phyloP scores from a whole-genome alignment of 2,329 filamentous ascomycete species.

The Coniosporium tulheliwenetii region DNA sequence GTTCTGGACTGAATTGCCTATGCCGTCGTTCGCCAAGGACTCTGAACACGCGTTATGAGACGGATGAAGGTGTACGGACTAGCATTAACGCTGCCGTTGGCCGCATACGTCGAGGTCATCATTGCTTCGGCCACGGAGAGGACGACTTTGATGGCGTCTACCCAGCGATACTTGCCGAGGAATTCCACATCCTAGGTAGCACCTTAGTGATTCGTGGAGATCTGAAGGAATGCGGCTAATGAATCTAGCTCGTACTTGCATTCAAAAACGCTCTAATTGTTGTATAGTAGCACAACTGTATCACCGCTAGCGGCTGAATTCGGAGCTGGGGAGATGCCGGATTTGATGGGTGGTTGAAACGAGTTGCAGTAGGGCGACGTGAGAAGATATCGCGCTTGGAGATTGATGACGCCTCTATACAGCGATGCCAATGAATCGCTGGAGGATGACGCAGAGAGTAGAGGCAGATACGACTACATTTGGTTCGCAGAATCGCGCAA shows the following conservation, averaged over 20 bases:
- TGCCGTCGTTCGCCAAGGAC: constrained; percentile 36
- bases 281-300: constrained; percentile 25
- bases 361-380: constrained; percentile 40
- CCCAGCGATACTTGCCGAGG: constrained; percentile 33
- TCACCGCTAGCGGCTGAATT: constrained; percentile 25
- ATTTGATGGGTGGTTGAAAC: constrained; percentile 35
- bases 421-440: constrained; percentile 48
- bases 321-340: constrained; percentile 20
- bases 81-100: constrained; percentile 25
- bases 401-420: constrained; percentile 56
- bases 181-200: constrained; percentile 28
- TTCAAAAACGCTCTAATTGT: constrained; percentile 30
- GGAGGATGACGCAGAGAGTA: constrained; percentile 39
- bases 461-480: constrained; percentile 51
- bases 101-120: constrained; percentile 31
- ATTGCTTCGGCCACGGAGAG: constrained; percentile 29
- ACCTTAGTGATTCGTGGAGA: constrained; percentile 33
- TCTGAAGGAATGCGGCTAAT: constrained; percentile 33
- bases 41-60: constrained; percentile 26
- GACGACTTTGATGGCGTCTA: constrained; percentile 26
- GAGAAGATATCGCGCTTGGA: constrained; percentile 53
- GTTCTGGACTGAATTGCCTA: constrained; percentile 32
- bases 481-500: constrained; percentile 46
- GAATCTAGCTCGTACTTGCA: constrained; percentile 40
- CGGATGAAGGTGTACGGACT: constrained; percentile 31